A percentile compares a stretch with the other conserved stretches of the same genome.
Evolutionary conservation across 306 rosid genomes (phyloP).

Genomic region (Geum urbanum): DNA sequence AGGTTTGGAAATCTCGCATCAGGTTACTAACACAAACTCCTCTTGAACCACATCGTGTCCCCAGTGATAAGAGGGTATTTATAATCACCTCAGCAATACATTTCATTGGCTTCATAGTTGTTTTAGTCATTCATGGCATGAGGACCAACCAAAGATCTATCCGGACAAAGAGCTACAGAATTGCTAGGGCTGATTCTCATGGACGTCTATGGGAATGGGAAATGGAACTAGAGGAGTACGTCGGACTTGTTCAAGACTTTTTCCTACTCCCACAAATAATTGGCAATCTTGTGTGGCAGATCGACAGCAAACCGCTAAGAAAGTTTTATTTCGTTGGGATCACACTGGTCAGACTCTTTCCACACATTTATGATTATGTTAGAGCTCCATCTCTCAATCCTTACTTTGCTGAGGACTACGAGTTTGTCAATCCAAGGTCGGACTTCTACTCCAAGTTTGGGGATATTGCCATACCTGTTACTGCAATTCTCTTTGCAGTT

Average conservation of each 20-base stretch:
- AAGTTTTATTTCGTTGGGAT: conserved; percentile 74
- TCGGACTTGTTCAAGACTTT: conserved; percentile 85
- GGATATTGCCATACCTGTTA: conserved; percentile 65
- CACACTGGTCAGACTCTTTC: conserved; percentile 76
- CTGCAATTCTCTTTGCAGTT: conserved; percentile 57
- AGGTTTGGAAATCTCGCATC: conserved; percentile 84
- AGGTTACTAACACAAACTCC: conserved; percentile 57
- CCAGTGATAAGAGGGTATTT: conserved; percentile 67
- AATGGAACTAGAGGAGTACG: conserved; percentile 65
- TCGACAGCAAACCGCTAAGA: conserved; percentile 62
- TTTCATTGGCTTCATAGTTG: conserved; percentile 49
- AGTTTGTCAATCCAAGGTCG: conserved; percentile 61
- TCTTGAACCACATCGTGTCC: conserved; percentile 50
- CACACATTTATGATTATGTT: conserved; percentile 70
- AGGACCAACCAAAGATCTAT: conserved; percentile 38
- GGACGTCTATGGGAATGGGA: conserved; percentile 48
- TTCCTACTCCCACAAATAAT: conserved; percentile 79
- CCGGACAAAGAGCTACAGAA: conserved; percentile 24
- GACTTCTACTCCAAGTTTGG: conserved; percentile 75
- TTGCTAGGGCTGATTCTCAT: conserved; percentile 31
- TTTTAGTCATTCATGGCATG: conserved; percentile 48
- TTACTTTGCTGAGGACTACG: conserved; percentile 60
- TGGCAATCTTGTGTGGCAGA: conserved; percentile 85
- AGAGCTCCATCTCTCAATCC: conserved; percentile 60
- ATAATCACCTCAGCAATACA: conserved; percentile 48